Evolutionary conservation across 352 stramenopile species (phyloP), one percentile per base, ranked within the genome.

Genomic region (Globisporangium alternatum): DNA sequence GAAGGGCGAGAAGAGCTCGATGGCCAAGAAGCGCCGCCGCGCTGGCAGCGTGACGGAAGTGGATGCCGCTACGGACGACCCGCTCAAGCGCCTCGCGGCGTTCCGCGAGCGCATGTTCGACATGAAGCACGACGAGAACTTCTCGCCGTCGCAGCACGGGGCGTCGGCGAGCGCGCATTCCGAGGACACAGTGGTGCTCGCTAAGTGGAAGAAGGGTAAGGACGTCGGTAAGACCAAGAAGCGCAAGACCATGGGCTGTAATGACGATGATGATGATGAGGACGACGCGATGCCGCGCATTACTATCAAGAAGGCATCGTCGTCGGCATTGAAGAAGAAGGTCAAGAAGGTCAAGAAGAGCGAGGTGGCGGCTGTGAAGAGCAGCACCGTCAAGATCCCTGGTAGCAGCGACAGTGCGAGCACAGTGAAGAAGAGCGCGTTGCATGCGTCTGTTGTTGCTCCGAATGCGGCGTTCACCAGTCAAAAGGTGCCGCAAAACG

Each of bases 91-190:
- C 5, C 60, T 89, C 15, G 73, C 53, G 25, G 75, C 72, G 19
- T 92, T 92, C 67, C 73, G 72, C 7, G 70, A 63, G 43, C 70
- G 70, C 6, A 88, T 92, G 78, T 90, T 92, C 58, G 77, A 89
- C 39, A 39, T 76, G 19, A 74, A 69, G 25, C 56, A 62, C 49
- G 60, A 70, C 52, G 59, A 60, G 47, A 35, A 62, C 31, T 47
- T 49, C 19, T 45, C 62, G 21, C n/a, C 22, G 35, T 39, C 33
- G 8, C 10, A 8, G 33, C 33, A 39, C 33, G 33, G 8, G 3
- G 5, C 9, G 12, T 31, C 58, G 35, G 7, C 21, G 9, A 31
- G 21, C 1, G 9, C 22, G 25, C 25, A 33, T 5, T 13, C 49
- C 2, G 71, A 69, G 1, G 74, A 84, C 17, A 57, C 65, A 1